Evolutionary conservation across 805 yeast species (phyloP), one percentile per base, ranked within the genome.

Genomic region (Sugiyamaella valdiviana): DNA sequence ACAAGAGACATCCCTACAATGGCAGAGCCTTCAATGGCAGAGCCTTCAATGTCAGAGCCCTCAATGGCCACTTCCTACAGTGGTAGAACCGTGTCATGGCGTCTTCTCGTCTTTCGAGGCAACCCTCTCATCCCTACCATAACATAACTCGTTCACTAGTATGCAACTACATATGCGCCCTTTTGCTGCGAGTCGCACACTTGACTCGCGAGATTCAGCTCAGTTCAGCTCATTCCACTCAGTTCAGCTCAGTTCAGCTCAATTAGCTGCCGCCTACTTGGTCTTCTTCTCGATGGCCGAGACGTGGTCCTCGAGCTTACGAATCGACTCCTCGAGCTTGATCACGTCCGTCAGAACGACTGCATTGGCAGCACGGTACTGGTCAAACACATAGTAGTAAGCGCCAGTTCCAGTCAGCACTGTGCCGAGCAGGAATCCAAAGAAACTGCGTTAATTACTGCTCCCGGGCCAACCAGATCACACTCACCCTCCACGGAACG

Each of bases 361-460:
- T 57, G 76, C 77, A 63, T 82, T 85, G 57, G 91, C 77, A 52
- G 75, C 71, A 63, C 82, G 80, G 74, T 85, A 85, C 65, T 84
- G 85, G 60, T 86, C 93, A 50, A 85, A 66, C 56, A 85, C 72
- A 66, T 85, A 87, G 64, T 79, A 83, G 71, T 87, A 87, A 14
- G 90, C 80, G 6, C 79, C 85, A 48, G 76, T 76, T 2, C 95
- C 90, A 15, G 95, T 83, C 53, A 76, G 63, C 19, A 87, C 72
- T 36, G 83, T 84, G 40, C 96, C 95, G 24, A 81, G 70, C 47
- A 87, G 74, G 66, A 87, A 88, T 1, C 96, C 96, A 47, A 85
- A 69, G 53, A 87, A 71, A 4, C 73, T 70, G 38, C 19, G 35
- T 29, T 41, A n/a, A 26, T 20, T 6, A 2, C 2, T n/a, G 4